Evolutionary conservation across 2,329 filamentous ascomycete genomes (phyloP).

Genomic region (Cryphonectria carpinicola): DNA sequence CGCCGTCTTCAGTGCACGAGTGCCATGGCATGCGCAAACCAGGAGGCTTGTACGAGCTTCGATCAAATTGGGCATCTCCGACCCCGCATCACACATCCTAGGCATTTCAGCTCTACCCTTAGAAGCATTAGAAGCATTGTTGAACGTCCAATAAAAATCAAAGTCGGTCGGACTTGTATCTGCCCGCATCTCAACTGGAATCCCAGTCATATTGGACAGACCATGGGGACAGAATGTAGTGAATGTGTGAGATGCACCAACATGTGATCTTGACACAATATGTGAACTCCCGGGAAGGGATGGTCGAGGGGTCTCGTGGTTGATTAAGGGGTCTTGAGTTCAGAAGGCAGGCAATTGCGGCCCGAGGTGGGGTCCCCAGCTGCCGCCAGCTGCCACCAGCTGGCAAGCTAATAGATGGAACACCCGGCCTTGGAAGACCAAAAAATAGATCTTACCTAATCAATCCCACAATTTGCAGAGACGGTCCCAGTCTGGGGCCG

Average conservation of each 20-base stretch:
- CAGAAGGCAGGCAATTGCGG: not conserved
- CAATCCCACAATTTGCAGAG: slow-evolving; percentile 22
- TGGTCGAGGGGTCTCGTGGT: not conserved
- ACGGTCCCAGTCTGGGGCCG: slow-evolving; percentile 13
- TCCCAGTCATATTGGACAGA: not conserved
- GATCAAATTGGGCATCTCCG: not conserved
- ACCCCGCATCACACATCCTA: not conserved
- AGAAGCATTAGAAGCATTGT: not conserved
- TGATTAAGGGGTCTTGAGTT: not conserved
- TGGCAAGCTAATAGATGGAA: not conserved
- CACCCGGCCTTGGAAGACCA: not conserved
- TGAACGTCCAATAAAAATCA: not conserved
- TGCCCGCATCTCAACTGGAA: not conserved
- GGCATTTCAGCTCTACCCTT: not conserved
- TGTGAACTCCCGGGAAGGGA: not conserved
- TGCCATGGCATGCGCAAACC: not conserved
- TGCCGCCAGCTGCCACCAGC: slow-evolving; percentile 1
- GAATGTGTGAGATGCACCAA: not conserved
- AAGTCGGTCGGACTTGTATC: not conserved
- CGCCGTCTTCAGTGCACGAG: slow-evolving; percentile 8
- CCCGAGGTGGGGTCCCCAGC: not conserved
- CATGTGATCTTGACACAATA: not conserved
- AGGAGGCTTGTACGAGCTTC: not conserved
- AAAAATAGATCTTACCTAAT: slow-evolving; percentile 14
- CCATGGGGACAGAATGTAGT: not conserved